These are phyloP conservation scores for Annona cherimola DNA, from an alignment of 164 flowering plant genomes.

Conservation along the genomic window DNA sequence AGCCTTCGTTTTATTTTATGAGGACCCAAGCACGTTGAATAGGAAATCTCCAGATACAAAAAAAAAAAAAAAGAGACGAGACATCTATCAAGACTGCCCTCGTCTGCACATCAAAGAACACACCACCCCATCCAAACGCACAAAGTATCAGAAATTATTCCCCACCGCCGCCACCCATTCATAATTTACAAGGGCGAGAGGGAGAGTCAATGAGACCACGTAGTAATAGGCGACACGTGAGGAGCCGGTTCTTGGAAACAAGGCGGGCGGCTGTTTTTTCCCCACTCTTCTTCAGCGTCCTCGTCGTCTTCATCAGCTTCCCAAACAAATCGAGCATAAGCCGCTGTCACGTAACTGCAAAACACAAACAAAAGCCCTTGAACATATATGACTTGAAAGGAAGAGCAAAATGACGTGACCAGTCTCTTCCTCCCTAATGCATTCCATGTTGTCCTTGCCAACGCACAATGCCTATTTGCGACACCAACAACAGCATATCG, in stretches of 20 bases:
- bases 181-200: neutral
- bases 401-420: too few species aligned
- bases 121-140: neutral
- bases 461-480: too few species aligned
- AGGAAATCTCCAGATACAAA: neutral
- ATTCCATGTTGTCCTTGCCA: too few species aligned
- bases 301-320: constrained; percentile 39
- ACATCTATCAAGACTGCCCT: too few species aligned
- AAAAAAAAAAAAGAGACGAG: too few species aligned
- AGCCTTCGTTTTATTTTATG: too few species aligned
- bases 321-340: constrained; percentile 46
- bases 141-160: neutral
- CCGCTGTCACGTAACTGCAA: constrained; percentile 45
- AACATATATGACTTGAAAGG: too few species aligned
- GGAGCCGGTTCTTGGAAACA: constrained; percentile 1
- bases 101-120: neutral
- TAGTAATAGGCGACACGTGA: neutral
- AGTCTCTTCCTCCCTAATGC: too few species aligned
- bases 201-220: neutral
- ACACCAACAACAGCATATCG: too few species aligned
- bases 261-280: constrained; percentile 2
- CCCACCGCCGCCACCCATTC: neutral
- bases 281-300: constrained; percentile 24
- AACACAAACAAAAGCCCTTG: neutral
- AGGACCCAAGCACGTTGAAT: too few species aligned